These are phyloP conservation scores for Ophiostoma montium DNA, from an alignment of 2,329 filamentous ascomycete genomes.

Conservation along the genomic window DNA sequence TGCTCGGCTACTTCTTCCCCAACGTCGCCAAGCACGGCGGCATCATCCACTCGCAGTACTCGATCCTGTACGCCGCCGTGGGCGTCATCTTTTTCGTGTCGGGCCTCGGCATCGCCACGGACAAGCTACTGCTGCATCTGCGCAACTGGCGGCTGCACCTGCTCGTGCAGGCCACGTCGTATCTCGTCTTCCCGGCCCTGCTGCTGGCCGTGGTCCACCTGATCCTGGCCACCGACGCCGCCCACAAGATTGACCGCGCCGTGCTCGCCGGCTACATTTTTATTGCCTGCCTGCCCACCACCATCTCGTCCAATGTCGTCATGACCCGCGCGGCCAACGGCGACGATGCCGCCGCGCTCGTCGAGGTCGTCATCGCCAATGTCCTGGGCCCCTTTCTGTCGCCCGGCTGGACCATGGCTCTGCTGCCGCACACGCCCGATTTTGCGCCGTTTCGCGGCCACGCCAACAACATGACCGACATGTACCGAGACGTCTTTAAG, in stretches of 20 bases:
- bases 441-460: constrained; percentile 25
- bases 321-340: constrained; percentile 52
- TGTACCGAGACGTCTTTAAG: constrained; percentile 54
- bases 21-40: constrained; percentile 34
- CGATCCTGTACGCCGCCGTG: constrained; percentile 54
- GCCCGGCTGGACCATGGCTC: constrained; percentile 48
- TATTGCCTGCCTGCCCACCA: constrained; percentile 55
- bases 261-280: constrained; percentile 55
- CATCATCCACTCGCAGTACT: constrained; percentile 38
- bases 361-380: constrained; percentile 58
- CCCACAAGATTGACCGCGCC: constrained; percentile 45
- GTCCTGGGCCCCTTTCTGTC: constrained; percentile 54
- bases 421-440: constrained; percentile 36
- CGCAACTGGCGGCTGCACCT: constrained; percentile 38
- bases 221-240: constrained; percentile 30
- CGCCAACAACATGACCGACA: constrained; percentile 35
- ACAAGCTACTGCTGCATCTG: too few species aligned
- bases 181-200: constrained; percentile 49
- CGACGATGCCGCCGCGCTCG: constrained; percentile 28
- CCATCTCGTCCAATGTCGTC: constrained; percentile 58
- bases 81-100: constrained; percentile 58
- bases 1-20: constrained; percentile 31
- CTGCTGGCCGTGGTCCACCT: constrained; percentile 30
- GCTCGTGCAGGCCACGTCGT: constrained; percentile 53
- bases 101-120: constrained; percentile 49